These are phyloP conservation scores for Ballota nigra DNA, from an alignment of 257 asterid genomes.

Conservation along the genomic window DNA sequence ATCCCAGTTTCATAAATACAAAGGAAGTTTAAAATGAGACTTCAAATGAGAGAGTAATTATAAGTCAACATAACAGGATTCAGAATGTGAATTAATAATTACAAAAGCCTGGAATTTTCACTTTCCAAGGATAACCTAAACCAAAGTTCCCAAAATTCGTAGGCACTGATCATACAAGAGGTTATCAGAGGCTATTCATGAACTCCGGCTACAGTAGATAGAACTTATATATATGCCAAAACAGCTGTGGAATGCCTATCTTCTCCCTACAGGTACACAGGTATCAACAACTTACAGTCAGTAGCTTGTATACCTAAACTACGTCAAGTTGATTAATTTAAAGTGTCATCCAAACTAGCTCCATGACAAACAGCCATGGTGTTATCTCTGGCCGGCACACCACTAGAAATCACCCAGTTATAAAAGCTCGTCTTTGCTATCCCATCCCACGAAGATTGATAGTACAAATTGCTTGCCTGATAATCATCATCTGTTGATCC, in stretches of 20 bases:
- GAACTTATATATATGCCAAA: too few relatives aligned
- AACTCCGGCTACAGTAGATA: constrained; percentile 30
- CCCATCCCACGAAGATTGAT: neutral
- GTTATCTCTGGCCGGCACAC: too few relatives aligned
- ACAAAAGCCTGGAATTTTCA: neutral
- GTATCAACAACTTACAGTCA: too few relatives aligned
- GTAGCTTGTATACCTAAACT: too few relatives aligned
- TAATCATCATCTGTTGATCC: neutral
- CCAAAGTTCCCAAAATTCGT: constrained; percentile 66
- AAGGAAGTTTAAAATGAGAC: neutral
- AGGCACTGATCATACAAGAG: constrained; percentile 28
- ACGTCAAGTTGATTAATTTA: too few relatives aligned
- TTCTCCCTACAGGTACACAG: neutral
- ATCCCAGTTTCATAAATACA: neutral
- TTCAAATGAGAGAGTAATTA: too few relatives aligned
- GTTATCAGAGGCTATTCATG: constrained; percentile 42
- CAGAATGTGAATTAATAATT: neutral
- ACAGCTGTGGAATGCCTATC: neutral
- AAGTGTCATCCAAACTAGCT: neutral
- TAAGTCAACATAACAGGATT: too few relatives aligned
- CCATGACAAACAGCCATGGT: neutral
- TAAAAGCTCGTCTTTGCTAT: constrained; percentile 2
- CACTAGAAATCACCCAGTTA: constrained; percentile 37
- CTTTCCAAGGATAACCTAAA: constrained; percentile 23
- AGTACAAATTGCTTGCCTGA: neutral